phyloP scores from a whole-genome alignment of 2,329 filamentous ascomycete species.

The Sporothrix humicola region DNA sequence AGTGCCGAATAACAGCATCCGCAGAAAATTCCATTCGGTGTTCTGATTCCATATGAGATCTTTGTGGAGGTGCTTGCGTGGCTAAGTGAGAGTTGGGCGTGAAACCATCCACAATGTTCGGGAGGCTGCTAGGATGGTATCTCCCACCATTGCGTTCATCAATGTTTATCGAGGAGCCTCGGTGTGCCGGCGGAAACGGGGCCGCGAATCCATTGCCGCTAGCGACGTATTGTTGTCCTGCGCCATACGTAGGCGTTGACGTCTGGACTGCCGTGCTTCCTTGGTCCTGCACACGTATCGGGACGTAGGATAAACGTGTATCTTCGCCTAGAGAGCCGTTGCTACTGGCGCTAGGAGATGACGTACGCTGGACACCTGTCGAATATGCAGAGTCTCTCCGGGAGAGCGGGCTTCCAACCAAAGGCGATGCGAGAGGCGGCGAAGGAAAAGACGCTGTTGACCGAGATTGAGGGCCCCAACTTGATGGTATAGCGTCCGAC shows the following conservation, averaged over 20 bases:
- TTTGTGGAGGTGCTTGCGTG: not conserved
- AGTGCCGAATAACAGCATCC: constrained; percentile 6
- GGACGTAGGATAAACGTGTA: not conserved
- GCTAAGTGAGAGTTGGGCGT: not conserved
- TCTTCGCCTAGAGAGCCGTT: not conserved
- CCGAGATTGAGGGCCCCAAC: constrained; percentile 14
- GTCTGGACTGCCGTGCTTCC: not conserved
- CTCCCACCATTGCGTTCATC: not conserved
- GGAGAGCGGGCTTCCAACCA: not conserved
- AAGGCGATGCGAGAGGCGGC: constrained; percentile 10
- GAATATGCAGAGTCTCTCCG: constrained; percentile 23
- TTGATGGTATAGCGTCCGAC: not conserved
- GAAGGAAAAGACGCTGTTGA: constrained; percentile 23
- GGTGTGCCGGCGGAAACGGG: constrained; percentile 6
- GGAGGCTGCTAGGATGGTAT: not conserved
- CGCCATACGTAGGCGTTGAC: not conserved
- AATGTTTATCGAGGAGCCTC: not conserved
- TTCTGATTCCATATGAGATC: not conserved
- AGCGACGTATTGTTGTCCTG: not conserved
- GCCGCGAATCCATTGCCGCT: constrained; percentile 16
- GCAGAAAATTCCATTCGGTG: not conserved
- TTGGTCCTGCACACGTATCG: not conserved
- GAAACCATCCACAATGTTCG: not conserved
- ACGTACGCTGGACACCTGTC: not conserved
- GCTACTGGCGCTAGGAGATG: constrained; percentile 13